phyloP scores from a whole-genome alignment of 345 rosid species.

The Tarenaya hassleriana region DNA sequence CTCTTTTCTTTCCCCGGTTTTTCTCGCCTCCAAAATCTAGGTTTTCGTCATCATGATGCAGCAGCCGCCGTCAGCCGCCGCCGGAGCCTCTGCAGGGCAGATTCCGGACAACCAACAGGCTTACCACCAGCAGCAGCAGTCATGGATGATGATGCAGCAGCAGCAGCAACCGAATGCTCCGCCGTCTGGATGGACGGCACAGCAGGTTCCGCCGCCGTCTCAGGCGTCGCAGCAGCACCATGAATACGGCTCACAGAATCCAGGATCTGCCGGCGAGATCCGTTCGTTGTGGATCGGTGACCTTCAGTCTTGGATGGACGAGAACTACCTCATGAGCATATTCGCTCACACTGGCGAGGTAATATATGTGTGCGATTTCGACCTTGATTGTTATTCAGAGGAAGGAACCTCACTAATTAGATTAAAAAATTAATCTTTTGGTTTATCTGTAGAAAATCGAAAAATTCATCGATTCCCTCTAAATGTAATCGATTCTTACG shows the following conservation, averaged over 20 bases:
- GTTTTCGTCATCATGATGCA: conserved; percentile 58
- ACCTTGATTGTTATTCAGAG: neutral
- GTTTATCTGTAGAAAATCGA: neutral
- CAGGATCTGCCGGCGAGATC: conserved; percentile 39
- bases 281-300: conserved; percentile 93
- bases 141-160: conserved; percentile 58
- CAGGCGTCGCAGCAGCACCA: conserved; percentile 40
- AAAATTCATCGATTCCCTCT: neutral
- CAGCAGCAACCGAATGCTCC: conserved; percentile 64
- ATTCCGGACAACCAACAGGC: conserved; percentile 34
- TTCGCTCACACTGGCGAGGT: conserved; percentile 70
- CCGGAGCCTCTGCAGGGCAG: conserved; percentile 30
- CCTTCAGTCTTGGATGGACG: conserved; percentile 91
- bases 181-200: conserved; percentile 71
- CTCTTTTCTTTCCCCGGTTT: no score
- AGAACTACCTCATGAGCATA: conserved; percentile 53
- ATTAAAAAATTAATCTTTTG: neutral
- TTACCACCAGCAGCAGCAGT: conserved; percentile 39
- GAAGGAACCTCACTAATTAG: neutral
- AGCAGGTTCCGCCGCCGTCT: conserved; percentile 56
- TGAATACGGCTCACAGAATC: conserved; percentile 31
- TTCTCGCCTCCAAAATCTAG: conserved; percentile 7
- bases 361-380: conserved; percentile 8
- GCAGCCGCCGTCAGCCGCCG: conserved; percentile 56
- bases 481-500: neutral